Evolutionary conservation across 352 stramenopile species (phyloP).

Genomic region (Phytophthora meadii): DNA sequence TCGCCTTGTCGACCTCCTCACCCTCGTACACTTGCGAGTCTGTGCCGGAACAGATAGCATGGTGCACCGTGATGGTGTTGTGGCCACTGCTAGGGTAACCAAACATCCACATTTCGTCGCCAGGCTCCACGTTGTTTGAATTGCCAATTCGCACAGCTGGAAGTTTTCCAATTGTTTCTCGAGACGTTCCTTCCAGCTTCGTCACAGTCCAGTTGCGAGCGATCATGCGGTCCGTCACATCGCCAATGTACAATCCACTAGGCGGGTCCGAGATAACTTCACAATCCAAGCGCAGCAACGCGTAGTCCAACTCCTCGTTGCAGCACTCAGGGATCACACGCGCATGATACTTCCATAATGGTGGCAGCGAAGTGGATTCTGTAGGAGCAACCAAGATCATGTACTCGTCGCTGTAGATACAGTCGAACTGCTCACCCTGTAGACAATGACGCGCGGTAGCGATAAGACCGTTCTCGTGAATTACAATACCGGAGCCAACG

Average conservation of each 20-base stretch:
- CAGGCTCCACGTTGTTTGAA: constrained; percentile 89
- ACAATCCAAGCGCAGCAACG: constrained; percentile 81
- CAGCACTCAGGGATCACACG: constrained; percentile 84
- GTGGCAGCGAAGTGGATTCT: constrained; percentile 79
- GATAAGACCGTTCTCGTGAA: constrained; percentile 82
- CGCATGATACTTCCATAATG: constrained; percentile 88
- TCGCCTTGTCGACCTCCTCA: constrained; percentile 87
- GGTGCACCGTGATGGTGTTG: constrained; percentile 91
- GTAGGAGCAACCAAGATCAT: constrained; percentile 88
- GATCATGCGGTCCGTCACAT: constrained; percentile 89
- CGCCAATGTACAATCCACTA: constrained; percentile 89
- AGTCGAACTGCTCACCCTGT: constrained; percentile 87
- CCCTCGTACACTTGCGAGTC: constrained; percentile 88
- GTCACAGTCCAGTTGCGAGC: constrained; percentile 84
- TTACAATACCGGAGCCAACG: constrained; percentile 87
- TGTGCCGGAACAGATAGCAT: constrained; percentile 90
- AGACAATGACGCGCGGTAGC: constrained; percentile 83
- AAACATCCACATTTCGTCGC: constrained; percentile 93
- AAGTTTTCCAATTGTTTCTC: constrained; percentile 74
- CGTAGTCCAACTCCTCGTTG: constrained; percentile 87
- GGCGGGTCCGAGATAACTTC: constrained; percentile 87
- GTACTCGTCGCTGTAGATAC: constrained; percentile 88
- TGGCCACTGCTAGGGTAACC: constrained; percentile 88
- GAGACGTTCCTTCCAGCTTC: constrained; percentile 78
- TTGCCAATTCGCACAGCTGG: constrained; percentile 85